Evolutionary conservation across 2,329 filamentous ascomycete genomes (phyloP).

Genomic region (Fusarium equiseti): DNA sequence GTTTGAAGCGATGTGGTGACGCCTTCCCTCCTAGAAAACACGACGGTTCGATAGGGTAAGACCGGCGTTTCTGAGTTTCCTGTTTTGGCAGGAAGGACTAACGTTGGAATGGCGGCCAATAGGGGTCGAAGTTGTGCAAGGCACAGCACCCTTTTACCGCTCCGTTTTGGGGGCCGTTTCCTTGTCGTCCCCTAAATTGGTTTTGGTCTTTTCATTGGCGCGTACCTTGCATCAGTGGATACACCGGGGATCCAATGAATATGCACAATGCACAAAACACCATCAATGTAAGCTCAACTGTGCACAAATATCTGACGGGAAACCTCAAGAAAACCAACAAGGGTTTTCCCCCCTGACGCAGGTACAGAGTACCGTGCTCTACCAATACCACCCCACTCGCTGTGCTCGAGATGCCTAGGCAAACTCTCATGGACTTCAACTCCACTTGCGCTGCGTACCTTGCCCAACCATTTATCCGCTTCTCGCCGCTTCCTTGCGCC

Average conservation of each 20-base stretch:
- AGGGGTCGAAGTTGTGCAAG: constrained; percentile 16
- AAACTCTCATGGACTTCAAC: constrained; percentile 36
- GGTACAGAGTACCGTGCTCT: constrained; percentile 31
- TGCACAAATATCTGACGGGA: constrained; percentile 16
- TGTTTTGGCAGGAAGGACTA: constrained; percentile 32
- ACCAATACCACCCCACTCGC: constrained; percentile 34
- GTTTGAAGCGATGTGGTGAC: constrained; percentile 29
- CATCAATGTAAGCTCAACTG: constrained; percentile 9
- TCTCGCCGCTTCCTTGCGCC: constrained; percentile 47
- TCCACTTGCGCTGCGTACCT: constrained; percentile 31
- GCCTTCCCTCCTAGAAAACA: constrained; percentile 24
- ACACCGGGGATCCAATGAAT: constrained; percentile 16
- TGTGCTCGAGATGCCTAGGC: constrained; percentile 9
- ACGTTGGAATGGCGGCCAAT: constrained; percentile 28
- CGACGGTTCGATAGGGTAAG: constrained; percentile 34
- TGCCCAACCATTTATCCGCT: constrained; percentile 29
- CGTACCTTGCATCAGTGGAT: constrained; percentile 48
- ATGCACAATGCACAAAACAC: constrained; percentile 18
- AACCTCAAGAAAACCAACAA: constrained; percentile 13
- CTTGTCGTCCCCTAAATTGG: constrained; percentile 27
- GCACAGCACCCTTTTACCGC: constrained; percentile 26
- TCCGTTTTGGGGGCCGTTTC: constrained; percentile 41
- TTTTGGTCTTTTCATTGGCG: constrained; percentile 31
- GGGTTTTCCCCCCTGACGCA: constrained; percentile 33
- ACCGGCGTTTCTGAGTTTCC: constrained; percentile 37